A percentile compares a stretch with the other conserved stretches of the same genome.
phyloP scores from a whole-genome alignment of 345 rosid genomes.

The Eucalyptus sp. region DNA sequence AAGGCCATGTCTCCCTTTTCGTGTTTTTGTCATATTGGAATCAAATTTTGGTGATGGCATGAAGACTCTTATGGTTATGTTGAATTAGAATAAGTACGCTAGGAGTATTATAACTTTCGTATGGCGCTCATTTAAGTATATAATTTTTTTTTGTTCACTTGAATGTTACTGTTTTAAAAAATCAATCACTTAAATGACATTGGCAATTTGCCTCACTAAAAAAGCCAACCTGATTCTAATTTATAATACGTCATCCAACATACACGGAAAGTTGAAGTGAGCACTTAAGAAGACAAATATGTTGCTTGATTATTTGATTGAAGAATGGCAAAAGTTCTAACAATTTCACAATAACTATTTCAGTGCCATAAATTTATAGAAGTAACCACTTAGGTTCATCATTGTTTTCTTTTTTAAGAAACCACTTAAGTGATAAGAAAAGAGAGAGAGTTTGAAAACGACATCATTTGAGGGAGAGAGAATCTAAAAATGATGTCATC shows the following conservation, averaged over 20 bases:
- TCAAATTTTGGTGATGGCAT: background rate
- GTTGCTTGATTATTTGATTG: background rate
- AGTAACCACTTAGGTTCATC: background rate
- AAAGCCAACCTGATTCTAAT: accelerated
- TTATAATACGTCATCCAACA: accelerated
- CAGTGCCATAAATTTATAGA: background rate
- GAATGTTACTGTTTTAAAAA: too few relatives aligned
- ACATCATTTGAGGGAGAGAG: background rate
- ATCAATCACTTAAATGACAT: accelerated
- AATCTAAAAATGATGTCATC: accelerated
- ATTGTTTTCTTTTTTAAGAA: accelerated
- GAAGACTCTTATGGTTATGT: background rate
- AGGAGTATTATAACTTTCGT: accelerated
- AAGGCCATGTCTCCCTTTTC: background rate
- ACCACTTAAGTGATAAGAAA: too few relatives aligned
- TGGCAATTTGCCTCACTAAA: background rate
- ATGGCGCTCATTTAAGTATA: accelerated
- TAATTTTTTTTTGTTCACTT: too few relatives aligned
- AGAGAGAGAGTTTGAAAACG: accelerated
- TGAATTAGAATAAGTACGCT: accelerated
- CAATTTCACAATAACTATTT: too few relatives aligned
- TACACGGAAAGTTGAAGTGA: background rate
- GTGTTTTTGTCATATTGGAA: background rate
- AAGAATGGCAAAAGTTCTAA: accelerated
- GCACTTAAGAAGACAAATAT: background rate